A percentile compares a stretch with the other conserved stretches of the same genome.
Evolutionary conservation across 2,329 filamentous ascomycete species (phyloP).

Genomic region (Byssothecium circinans): DNA sequence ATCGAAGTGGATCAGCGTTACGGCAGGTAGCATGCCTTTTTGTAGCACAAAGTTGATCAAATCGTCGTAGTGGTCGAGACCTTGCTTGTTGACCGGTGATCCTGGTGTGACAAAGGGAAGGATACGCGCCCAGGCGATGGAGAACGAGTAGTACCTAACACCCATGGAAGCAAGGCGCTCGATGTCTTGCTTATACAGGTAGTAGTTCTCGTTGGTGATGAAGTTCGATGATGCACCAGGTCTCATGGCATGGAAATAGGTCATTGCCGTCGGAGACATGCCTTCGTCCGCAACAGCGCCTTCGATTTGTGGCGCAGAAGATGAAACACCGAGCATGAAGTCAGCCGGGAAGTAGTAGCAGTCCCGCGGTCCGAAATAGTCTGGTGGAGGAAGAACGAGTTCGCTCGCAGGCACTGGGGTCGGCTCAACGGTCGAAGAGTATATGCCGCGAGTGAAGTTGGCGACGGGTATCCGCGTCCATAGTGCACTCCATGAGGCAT

Average conservation of each 20-base stretch:
- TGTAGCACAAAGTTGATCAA: slow-evolving; percentile 54
- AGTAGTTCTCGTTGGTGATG: slow-evolving; percentile 56
- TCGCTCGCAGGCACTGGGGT: slow-evolving; percentile 59
- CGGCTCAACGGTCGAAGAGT: slow-evolving; percentile 57
- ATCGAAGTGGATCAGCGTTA: slow-evolving; percentile 57
- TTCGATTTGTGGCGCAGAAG: slow-evolving; percentile 32
- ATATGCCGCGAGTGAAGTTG: slow-evolving; percentile 45
- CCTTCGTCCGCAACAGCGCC: slow-evolving; percentile 37
- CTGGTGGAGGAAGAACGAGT: slow-evolving; percentile 57
- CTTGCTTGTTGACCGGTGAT: slow-evolving; percentile 56
- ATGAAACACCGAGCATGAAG: slow-evolving; percentile 44
- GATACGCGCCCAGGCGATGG: slow-evolving; percentile 57
- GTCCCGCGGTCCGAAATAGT: slow-evolving; percentile 53
- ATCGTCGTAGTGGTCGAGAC: slow-evolving; percentile 58
- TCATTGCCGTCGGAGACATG: slow-evolving; percentile 25
- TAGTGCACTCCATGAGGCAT: slow-evolving; percentile 44
- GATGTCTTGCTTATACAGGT: slow-evolving; percentile 60
- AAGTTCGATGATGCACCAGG: slow-evolving; percentile 17
- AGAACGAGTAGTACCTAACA: slow-evolving; percentile 56
- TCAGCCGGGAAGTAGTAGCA: slow-evolving; percentile 55
- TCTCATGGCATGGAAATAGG: slow-evolving; percentile 14
- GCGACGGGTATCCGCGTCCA: slow-evolving; percentile 40
- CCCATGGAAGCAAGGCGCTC: slow-evolving; percentile 56
- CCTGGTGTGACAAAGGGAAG: slow-evolving; percentile 55
- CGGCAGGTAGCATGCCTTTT: slow-evolving; percentile 53